phyloP scores from a whole-genome alignment of 306 rosid species.

The Prunus mongolica region DNA sequence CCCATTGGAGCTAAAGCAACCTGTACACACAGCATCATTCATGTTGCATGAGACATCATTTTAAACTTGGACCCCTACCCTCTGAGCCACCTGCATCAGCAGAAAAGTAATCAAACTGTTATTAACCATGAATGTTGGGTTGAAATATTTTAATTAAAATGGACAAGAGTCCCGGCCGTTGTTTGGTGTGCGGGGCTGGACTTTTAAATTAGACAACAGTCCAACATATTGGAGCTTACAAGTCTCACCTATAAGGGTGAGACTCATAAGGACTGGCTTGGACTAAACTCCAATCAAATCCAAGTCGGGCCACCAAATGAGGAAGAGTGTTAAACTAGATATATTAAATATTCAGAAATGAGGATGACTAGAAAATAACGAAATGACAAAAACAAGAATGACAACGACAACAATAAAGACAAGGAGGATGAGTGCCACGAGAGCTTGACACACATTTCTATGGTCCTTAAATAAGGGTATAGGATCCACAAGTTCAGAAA shows the following conservation, averaged over 20 bases:
- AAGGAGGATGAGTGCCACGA: not conserved
- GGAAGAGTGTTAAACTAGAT: too few relatives aligned
- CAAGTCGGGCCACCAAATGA: too few relatives aligned
- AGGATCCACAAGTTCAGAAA: not conserved
- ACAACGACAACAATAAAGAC: not conserved
- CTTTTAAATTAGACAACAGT: too few relatives aligned
- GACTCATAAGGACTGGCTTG: too few relatives aligned
- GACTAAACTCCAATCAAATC: too few relatives aligned
- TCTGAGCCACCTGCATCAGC: constrained; percentile 69
- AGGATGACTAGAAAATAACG: not conserved
- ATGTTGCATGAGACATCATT: constrained; percentile 6
- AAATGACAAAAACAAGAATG: not conserved
- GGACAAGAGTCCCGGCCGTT: too few relatives aligned
- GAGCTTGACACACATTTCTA: not conserved
- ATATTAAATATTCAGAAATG: not conserved
- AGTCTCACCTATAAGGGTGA: too few relatives aligned
- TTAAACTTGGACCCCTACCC: constrained; percentile 60
- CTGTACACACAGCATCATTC: constrained; percentile 32
- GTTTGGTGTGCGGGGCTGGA: too few relatives aligned
- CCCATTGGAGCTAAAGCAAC: constrained; percentile 17
- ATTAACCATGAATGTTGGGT: too few relatives aligned
- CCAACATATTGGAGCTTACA: too few relatives aligned
- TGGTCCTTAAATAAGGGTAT: not conserved
- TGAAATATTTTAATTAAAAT: too few relatives aligned
- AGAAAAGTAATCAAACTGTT: not conserved